Percentiles rank a stretch among this genome's conserved stretches.
Conservation (phyloP, 306 rosid species). For the Prunus mume region DNA sequence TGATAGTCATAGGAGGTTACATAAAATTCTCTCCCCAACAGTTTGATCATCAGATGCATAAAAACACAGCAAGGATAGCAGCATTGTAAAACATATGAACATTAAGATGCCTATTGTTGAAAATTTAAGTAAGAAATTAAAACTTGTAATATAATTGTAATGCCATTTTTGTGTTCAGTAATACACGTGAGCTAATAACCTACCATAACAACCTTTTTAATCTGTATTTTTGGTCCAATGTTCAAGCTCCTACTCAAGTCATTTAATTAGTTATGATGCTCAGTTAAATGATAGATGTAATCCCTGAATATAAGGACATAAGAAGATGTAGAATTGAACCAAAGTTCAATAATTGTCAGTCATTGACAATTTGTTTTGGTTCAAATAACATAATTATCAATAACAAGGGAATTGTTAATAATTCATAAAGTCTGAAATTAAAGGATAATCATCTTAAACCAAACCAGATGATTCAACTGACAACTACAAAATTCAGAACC, state of each 20-base stretch:
- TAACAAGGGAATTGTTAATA: not conserved
- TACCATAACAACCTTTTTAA: too few species aligned
- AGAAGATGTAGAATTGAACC: not conserved
- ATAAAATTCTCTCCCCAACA: not conserved
- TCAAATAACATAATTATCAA: not conserved
- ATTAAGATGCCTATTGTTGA: not conserved
- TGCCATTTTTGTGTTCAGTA: not conserved
- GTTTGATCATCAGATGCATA: not conserved
- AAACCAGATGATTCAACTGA: too few species aligned
- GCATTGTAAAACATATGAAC: not conserved
- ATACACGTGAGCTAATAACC: not conserved
- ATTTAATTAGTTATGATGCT: too few species aligned
- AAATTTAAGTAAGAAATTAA: not conserved
- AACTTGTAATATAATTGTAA: not conserved
- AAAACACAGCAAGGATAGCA: constrained; percentile 13
- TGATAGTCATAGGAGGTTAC: not conserved
- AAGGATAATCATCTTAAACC: not conserved
- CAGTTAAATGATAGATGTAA: not conserved
- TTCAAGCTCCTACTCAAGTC: too few species aligned
- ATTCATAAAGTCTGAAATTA: not conserved
- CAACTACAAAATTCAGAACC: not conserved
- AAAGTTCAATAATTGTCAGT: not conserved
- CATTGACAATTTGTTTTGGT: not conserved
- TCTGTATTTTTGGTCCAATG: too few species aligned
- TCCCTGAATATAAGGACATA: not conserved